Evolutionary conservation across 148 eudicot genomes (phyloP).

Genomic region (Silene uniflora): DNA sequence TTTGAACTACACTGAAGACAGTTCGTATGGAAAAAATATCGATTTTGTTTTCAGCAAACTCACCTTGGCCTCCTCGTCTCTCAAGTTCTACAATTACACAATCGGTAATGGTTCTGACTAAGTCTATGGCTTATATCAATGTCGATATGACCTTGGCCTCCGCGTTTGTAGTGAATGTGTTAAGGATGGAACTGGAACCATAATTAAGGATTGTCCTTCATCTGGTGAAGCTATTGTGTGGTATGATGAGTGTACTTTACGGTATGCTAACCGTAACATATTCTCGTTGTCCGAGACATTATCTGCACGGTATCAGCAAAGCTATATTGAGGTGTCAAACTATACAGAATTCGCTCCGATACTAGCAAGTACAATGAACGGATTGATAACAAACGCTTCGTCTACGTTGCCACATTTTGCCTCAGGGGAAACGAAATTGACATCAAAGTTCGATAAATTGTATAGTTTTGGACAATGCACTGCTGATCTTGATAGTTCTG

Average conservation of each 20-base stretch:
- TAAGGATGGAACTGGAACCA: neutral
- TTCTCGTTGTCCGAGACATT: conserved; percentile 14
- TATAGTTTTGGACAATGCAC: conserved; percentile 14
- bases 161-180: conserved; percentile 15
- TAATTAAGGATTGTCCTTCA: neutral
- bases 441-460: neutral
- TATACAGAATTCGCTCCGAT: neutral
- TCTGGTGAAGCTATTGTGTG: neutral
- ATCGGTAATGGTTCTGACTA: neutral
- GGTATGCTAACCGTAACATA: conserved; percentile 15
- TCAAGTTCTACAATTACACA: neutral
- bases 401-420: neutral
- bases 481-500: neutral
- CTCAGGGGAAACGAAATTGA: neutral
- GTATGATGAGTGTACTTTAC: conserved; percentile 11
- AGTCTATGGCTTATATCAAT: conserved; percentile 7
- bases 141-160: conserved; percentile 11
- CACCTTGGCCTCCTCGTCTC: neutral
- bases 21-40: neutral
- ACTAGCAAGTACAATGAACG: neutral
- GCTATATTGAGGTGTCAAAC: no score
- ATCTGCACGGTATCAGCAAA: no score
- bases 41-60: neutral
- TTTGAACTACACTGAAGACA: neutral
- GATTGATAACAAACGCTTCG: neutral